Base-by-base conservation (phyloP, 1,284 basidiomycete species). In the Peniophora sp. region DNA sequence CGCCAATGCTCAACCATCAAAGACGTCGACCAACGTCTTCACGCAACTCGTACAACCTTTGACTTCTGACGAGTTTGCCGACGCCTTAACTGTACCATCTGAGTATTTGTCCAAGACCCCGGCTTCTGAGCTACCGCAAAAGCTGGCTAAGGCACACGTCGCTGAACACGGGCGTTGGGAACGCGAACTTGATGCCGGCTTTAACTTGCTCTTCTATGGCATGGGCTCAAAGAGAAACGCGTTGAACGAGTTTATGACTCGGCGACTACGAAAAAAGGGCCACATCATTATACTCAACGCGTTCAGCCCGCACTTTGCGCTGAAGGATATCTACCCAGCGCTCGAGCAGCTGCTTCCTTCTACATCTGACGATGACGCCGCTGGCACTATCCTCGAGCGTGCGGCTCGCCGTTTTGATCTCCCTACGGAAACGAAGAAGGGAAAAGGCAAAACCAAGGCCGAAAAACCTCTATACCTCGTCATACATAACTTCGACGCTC, bases 401-500 rank as follows among this genome's bases (percentile, higher is more conserved):
- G 79, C 91, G 51, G 75, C 81, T 57, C 70, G 79, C 32, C 81
- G 83, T 61, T 85, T 89, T 59, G 60, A 71, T 2, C 50, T 63
- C 20, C 54, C 54, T 8, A 14, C 52, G 12, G 12, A 32, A 43
- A 57, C 24, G 57, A 62, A 63, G 35, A 64, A 78, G 20, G 27
- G 27, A 32, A 32, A 32, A 12, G 27, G 27, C 12, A 32, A 32
- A 32, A 12, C 27, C 5, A 32, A 32, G 12, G 27, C 27, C 27
- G 6, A 32, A 12, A 32, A 32, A 32, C 27, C 27, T 6, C 73
- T 96, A 23, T 93, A 83, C 61, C 69, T 97, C 53, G 66, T 94
- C 57, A 73, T 96, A 19, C 92, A 97, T 71, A 94, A 90, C 67
- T 83, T 96, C 62, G 94, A 97, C 60, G 77, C 85, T 0, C 75